Conservation (phyloP, 164 flowering plant species). For the Amborella trichopoda region DNA sequence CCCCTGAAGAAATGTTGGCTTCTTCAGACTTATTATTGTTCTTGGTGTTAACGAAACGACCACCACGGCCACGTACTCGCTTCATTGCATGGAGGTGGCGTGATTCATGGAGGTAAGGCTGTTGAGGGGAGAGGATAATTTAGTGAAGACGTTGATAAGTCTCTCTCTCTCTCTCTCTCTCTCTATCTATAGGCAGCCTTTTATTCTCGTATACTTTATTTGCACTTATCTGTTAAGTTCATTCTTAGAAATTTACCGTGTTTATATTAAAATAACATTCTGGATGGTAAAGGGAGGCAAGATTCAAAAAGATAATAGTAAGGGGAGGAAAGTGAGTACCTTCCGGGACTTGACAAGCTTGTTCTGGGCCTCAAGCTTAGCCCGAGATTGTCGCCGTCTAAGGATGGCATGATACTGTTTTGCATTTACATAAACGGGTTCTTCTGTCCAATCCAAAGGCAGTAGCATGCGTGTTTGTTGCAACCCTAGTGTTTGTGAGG, state of each 20-base stretch:
- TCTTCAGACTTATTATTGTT: background rate
- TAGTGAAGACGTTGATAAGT: no score
- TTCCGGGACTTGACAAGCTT: constrained; percentile 54
- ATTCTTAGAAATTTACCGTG: no score
- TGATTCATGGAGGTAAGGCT: constrained; percentile 7
- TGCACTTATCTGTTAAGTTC: no score
- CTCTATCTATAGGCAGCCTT: no score
- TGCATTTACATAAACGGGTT: constrained; percentile 76
- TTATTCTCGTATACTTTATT: no score
- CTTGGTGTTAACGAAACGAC: constrained; percentile 6
- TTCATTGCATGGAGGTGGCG: constrained; percentile 7
- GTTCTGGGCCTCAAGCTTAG: constrained; percentile 81
- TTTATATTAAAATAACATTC: no score
- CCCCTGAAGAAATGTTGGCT: background rate
- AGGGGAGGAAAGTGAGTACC: no score
- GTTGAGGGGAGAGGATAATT: no score
- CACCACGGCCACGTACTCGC: constrained; percentile 4
- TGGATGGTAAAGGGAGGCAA: no score
- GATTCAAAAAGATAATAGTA: no score
- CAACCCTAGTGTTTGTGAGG: constrained; percentile 43
- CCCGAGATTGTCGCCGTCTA: constrained; percentile 66
- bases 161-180: no score
- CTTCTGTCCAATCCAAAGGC: constrained; percentile 52
- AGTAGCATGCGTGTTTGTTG: constrained; percentile 50
- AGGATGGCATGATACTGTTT: constrained; percentile 76